Base-by-base conservation (phyloP, 768 basidiomycete species). In the Tylopilus vinaceipallidus region DNA sequence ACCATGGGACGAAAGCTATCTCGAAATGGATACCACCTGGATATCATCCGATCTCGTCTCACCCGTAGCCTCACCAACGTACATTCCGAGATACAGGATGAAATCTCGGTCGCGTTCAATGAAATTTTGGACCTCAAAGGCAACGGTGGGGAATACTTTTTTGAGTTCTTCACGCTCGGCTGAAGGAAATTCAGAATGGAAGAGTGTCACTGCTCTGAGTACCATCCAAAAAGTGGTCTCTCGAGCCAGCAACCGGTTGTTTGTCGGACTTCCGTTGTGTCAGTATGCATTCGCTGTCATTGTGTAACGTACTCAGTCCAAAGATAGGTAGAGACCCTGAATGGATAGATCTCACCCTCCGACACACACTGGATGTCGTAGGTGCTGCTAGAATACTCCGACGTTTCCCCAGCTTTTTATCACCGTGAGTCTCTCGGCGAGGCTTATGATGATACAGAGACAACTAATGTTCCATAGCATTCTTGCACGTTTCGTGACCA, bases 231-330 rank as follows among this genome's bases (percentile, higher is more conserved):
- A 29, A 29, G 27, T 29, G 27, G 12, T 12, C 6, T 29, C 6
- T 29, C 6, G 27, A 12, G 27, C 56, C 3, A 73, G 65, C 46
- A 78, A 76, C 53, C 71, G 81, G 12, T 47, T 74, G 3, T 76
- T 81, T 49, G 73, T 80, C 17, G 80, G 79, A 0, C 59, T 71
- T 27, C 76, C 77, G 6, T 39, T 29, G 12, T 29, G 27, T 29
- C 6, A 6, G 27, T 29, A 29, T 29, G 27, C 27, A 29, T 29
- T 6, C 12, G 27, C 27, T 12, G n/a, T n/a, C n/a, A n/a, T n/a
- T n/a, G n/a, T n/a, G n/a, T n/a, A n/a, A n/a, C n/a, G n/a, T n/a
- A n/a, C n/a, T n/a, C n/a, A n/a, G n/a, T n/a, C n/a, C n/a, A n/a
- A n/a, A n/a, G 26, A 20, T 17, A 41, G 40, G 40, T 6, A 20